Conservation (phyloP, 2,329 filamentous ascomycete genomes). For the Diaporthe eres region DNA sequence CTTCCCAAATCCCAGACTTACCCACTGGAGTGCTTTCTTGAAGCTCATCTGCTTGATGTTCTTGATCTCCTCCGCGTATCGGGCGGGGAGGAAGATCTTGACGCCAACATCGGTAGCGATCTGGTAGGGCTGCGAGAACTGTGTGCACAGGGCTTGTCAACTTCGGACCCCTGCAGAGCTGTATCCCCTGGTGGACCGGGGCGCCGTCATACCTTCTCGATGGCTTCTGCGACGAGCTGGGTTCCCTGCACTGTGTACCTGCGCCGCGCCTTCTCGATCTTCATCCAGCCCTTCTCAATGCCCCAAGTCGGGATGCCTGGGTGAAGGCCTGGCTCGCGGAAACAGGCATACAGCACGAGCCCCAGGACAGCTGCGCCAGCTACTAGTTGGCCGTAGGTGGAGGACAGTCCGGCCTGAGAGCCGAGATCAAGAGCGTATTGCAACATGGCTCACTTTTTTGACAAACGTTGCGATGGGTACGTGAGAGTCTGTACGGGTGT, state of each 20-base stretch:
- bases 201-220: background rate
- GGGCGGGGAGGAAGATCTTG: constrained; percentile 31
- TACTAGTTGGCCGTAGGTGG: constrained; percentile 1
- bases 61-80: constrained; percentile 36
- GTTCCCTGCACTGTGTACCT: constrained; percentile 7
- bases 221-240: constrained; percentile 23
- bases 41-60: constrained; percentile 35
- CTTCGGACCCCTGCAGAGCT: too few relatives aligned
- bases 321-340: constrained; percentile 15
- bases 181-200: background rate
- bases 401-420: constrained; percentile 14
- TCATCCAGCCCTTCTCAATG: constrained; percentile 32
- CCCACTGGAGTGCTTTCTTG: background rate
- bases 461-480: background rate
- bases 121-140: constrained; percentile 32
- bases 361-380: background rate
- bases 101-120: constrained; percentile 33
- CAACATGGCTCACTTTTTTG: constrained; percentile 10
- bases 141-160: background rate
- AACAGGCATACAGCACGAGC: constrained; percentile 10
- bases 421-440: constrained; percentile 9
- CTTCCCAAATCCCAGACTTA: background rate
- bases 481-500: background rate
- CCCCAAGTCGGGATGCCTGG: constrained; percentile 25
- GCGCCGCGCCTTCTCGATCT: constrained; percentile 15